phyloP scores from a whole-genome alignment of 257 asterid species.

The Solanum chiquidenum region DNA sequence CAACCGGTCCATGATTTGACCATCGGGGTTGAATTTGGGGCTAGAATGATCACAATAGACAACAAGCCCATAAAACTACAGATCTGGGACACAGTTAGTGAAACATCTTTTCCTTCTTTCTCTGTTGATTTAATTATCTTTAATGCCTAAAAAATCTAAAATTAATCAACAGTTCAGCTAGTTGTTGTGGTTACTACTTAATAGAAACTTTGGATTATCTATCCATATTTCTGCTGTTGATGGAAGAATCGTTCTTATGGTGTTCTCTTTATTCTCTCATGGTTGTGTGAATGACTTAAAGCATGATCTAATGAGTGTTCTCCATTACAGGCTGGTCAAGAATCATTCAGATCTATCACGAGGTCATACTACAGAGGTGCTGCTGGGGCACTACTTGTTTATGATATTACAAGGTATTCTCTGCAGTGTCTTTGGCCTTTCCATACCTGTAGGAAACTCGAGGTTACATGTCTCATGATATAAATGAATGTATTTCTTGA shows the following conservation, averaged over 20 bases:
- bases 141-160: background rate
- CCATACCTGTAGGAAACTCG: background rate
- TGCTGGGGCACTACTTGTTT: conserved; percentile 79
- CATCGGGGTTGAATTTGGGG: conserved; percentile 74
- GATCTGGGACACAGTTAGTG: conserved; percentile 81
- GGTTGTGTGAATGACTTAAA: background rate
- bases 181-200: background rate
- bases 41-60: conserved; percentile 60
- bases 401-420: conserved; percentile 67
- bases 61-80: conserved; percentile 66
- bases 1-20: conserved; percentile 82
- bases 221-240: background rate
- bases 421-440: background rate
- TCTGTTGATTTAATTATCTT: background rate
- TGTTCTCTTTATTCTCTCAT: background rate
- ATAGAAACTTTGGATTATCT: background rate
- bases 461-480: background rate
- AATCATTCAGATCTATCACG: conserved; percentile 68
- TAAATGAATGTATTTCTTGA: background rate
- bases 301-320: background rate
- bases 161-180: background rate
- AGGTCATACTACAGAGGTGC: conserved; percentile 87
- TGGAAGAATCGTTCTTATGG: background rate
- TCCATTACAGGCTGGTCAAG: conserved; percentile 66
- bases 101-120: background rate